These are phyloP conservation scores for Diaporthe sp. DNA, from an alignment of 2,329 filamentous ascomycete genomes.

Conservation along the genomic window DNA sequence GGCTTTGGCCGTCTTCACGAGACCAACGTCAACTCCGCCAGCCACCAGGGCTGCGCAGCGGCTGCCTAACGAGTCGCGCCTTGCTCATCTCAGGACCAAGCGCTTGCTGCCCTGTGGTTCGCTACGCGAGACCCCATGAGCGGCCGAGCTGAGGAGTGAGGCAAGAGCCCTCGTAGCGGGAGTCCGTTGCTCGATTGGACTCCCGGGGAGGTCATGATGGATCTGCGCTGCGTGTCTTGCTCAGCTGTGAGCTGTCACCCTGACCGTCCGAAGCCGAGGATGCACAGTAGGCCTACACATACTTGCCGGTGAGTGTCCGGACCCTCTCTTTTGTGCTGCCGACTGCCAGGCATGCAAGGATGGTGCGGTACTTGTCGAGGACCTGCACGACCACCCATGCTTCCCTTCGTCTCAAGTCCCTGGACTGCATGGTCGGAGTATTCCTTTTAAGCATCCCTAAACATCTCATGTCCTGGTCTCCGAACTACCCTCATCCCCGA, in stretches of 20 bases:
- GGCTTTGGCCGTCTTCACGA: neutral
- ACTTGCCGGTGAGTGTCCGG: conserved; percentile 21
- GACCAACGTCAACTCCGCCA: neutral
- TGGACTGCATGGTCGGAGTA: conserved; percentile 25
- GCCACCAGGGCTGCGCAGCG: neutral
- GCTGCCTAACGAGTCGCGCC: neutral
- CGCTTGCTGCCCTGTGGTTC: neutral
- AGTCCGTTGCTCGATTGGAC: conserved; percentile 8
- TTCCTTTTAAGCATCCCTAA: conserved; percentile 28
- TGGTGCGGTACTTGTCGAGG: conserved; percentile 7
- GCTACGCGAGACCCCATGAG: neutral
- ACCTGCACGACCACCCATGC: conserved; percentile 13
- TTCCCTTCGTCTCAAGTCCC: conserved; percentile 28
- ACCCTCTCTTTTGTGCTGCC: conserved; percentile 4
- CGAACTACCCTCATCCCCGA: conserved; percentile 31
- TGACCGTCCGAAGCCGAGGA: conserved; percentile 13
- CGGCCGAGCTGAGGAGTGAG: conserved; percentile 2
- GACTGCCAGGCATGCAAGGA: neutral
- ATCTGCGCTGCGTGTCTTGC: conserved; percentile 5
- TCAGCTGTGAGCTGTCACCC: conserved; percentile 2
- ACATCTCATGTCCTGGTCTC: conserved; percentile 18
- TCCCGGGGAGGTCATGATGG: neutral
- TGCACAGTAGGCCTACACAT: neutral
- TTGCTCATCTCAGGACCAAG: neutral
- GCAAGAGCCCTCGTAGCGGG: neutral